These are phyloP conservation scores for Sporothrix pallida DNA, from an alignment of 2,329 filamentous ascomycete genomes.

Conservation along the genomic window DNA sequence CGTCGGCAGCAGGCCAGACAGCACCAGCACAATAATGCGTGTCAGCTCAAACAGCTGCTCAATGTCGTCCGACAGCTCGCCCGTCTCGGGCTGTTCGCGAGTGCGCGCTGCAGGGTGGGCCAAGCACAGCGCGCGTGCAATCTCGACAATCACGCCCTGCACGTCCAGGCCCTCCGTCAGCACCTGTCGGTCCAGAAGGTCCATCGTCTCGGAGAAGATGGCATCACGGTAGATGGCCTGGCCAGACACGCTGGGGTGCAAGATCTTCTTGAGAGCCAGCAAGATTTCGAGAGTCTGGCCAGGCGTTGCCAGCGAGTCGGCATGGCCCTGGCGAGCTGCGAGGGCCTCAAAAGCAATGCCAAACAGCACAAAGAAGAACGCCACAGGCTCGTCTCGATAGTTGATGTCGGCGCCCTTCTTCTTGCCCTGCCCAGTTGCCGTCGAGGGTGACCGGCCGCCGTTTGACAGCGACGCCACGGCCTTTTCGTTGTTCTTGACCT, in stretches of 20 bases:
- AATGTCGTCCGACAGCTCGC: constrained; percentile 91
- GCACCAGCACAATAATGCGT: constrained; percentile 90
- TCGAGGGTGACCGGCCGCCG: constrained; percentile 50
- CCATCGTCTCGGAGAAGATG: constrained; percentile 96
- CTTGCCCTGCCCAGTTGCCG: constrained; percentile 45
- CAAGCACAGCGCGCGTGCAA: constrained; percentile 86
- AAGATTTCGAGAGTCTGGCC: constrained; percentile 84
- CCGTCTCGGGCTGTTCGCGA: constrained; percentile 68
- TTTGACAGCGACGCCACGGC: not conserved
- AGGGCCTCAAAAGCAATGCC: constrained; percentile 95
- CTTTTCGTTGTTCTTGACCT: constrained; percentile 7
- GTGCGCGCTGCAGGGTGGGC: constrained; percentile 87
- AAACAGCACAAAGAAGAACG: constrained; percentile 98
- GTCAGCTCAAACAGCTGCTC: constrained; percentile 98
- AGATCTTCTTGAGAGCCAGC: constrained; percentile 89
- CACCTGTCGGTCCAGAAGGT: constrained; percentile 88
- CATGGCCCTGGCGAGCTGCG: constrained; percentile 74
- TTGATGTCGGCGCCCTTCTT: constrained; percentile 78
- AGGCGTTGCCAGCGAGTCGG: constrained; percentile 70
- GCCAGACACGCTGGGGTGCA: constrained; percentile 91
- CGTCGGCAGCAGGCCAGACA: constrained; percentile 86
- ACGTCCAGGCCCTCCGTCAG: constrained; percentile 89
- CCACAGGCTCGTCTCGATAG: constrained; percentile 95
- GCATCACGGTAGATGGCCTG: constrained; percentile 96
- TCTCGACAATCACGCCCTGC: constrained; percentile 91